A percentile compares a stretch with the other conserved stretches of the same genome.
These are phyloP conservation scores for Dicorynia guianensis DNA, from an alignment of 306 rosid genomes.

Conservation along the genomic window DNA sequence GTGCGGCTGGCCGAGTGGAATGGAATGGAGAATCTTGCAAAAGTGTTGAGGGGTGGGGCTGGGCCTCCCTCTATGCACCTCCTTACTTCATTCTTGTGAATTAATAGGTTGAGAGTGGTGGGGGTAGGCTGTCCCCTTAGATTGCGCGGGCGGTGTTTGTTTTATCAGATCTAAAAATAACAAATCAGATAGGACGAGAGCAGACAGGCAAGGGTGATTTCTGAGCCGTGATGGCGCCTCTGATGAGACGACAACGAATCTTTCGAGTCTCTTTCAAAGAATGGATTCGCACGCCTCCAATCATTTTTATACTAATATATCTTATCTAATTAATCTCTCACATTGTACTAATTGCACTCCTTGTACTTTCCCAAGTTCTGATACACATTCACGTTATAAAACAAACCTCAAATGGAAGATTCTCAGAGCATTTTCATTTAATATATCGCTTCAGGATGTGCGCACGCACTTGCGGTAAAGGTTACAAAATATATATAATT, in stretches of 20 bases:
- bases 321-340: too few species aligned
- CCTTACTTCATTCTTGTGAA: neutral
- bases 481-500: too few species aligned
- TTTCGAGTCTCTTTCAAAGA: conserved; percentile 1
- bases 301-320: too few species aligned
- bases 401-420: neutral
- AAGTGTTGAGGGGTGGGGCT: neutral
- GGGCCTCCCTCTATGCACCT: neutral
- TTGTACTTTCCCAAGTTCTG: too few species aligned
- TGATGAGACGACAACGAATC: neutral
- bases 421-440: neutral
- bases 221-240: neutral
- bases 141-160: neutral
- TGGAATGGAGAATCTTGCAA: conserved; percentile 37
- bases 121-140: neutral
- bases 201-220: too few species aligned
- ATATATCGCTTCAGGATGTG: too few species aligned
- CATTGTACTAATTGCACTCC: too few species aligned
- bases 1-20: too few species aligned
- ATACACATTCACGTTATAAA: neutral
- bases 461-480: neutral
- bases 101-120: neutral
- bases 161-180: neutral
- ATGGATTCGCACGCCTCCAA: too few species aligned
- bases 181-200: neutral